Evolutionary conservation across 805 yeast species (phyloP).

Genomic region (Zygosaccharomyces gambellarensis): DNA sequence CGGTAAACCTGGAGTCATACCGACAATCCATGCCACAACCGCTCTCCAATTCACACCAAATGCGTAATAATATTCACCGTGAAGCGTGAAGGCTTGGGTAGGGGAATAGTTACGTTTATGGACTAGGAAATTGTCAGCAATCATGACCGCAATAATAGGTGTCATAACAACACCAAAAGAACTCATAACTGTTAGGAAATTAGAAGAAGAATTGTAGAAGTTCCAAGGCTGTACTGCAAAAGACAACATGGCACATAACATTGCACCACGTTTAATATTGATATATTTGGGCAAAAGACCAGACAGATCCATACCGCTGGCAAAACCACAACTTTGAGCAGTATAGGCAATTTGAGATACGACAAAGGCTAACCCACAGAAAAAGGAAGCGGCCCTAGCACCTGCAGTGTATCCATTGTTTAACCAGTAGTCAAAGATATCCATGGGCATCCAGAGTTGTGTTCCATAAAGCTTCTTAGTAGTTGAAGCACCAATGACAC

Average conservation of each 20-base stretch:
- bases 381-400: conserved; percentile 39
- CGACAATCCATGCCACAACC: conserved; percentile 32
- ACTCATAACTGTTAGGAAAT: conserved; percentile 38
- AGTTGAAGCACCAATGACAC: conserved; percentile 41
- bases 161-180: conserved; percentile 39
- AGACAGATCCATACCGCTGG: conserved; percentile 44
- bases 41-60: conserved; percentile 40
- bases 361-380: conserved; percentile 38
- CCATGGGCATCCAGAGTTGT: conserved; percentile 38
- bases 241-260: conserved; percentile 34
- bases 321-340: conserved; percentile 38
- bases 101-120: conserved; percentile 37
- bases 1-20: conserved; percentile 47
- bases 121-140: conserved; percentile 40
- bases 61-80: conserved; percentile 37
- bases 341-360: conserved; percentile 39
- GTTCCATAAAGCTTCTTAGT: conserved; percentile 35
- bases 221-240: conserved; percentile 39
- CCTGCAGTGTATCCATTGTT: conserved; percentile 32
- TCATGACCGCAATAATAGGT: conserved; percentile 37
- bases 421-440: conserved; percentile 32
- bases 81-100: conserved; percentile 24
- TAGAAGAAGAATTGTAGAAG: conserved; percentile 36
- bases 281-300: conserved; percentile 39
- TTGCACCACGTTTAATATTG: conserved; percentile 40